Base-by-base conservation (phyloP, 768 basidiomycete genomes). In the Suillus fuscotomentosus region DNA sequence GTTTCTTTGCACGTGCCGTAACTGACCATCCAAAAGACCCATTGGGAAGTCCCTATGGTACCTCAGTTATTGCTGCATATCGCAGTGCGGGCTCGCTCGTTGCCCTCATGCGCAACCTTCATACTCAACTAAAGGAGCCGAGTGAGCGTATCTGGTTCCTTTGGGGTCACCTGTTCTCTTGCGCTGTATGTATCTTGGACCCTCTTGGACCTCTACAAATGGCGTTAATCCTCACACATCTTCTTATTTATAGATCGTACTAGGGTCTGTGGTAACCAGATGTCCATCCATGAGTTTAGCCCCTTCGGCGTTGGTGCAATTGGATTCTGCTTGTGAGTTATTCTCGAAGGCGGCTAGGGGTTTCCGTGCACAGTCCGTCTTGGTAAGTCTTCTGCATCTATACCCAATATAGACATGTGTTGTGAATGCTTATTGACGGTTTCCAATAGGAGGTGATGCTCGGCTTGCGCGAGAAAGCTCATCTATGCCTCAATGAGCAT, bases 201-300 rank as follows among this genome's bases (percentile, higher is more conserved):
- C n/a, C 34, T 7, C 43, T 39, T 31, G 15, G 51, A 31, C 9
- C 31, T 31, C 27, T 3, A 41, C 69, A 74, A 54, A 75, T 66
- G 34, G 41, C 22, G 36, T 10, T 14, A 39, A 60, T 55, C 45
- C 48, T 55, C 51, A 56, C 51, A 56, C 48, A 17, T 50, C 60
- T 60, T 42, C 27, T 34, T 59, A 66, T 63, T 45, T 36, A 48
- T 56, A 71, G 88, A 90, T 91, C 66, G 80, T 91, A 60, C 76
- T 91, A 55, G 89, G 89, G 42, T 88, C 89, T 24, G 89, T 91
- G 42, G 89, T 91, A 13, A 91, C 90, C 20, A 82, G 89, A 60
- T 91, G 89, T 74, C 89, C 90, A 13, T 91, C 90, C 20, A 89
- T 91, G 85, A 89, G 88, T 68, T 75, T 91, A 65, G 90, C 89